phyloP scores from a whole-genome alignment of 2,329 filamentous ascomycete genomes.

The Celoporthe dispersa region DNA sequence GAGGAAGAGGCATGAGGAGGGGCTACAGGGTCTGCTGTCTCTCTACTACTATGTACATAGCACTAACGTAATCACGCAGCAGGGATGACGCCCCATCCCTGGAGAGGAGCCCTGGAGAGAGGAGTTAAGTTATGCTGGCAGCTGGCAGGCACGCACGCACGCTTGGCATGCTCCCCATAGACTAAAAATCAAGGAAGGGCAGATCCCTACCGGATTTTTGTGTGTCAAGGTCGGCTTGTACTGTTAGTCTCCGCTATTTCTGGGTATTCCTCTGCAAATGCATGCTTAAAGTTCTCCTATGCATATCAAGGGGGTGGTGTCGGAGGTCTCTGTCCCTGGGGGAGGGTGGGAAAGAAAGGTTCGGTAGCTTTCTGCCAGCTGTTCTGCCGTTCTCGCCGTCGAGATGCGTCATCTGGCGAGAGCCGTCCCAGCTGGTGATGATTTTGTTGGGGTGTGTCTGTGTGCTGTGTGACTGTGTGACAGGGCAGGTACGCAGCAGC shows the following conservation, averaged over 20 bases:
- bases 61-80: neutral
- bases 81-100: neutral
- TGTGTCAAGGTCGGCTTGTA: neutral
- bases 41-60: neutral
- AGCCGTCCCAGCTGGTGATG: neutral
- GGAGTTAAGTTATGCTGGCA: neutral
- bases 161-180: neutral
- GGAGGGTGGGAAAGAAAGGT: rapidly evolving
- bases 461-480: neutral
- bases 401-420: neutral
- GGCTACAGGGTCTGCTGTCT: neutral
- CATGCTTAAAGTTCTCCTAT: neutral
- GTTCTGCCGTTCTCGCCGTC: neutral
- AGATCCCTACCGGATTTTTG: neutral
- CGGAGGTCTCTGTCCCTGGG: neutral
- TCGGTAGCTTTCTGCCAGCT: neutral
- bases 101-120: neutral
- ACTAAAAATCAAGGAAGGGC: neutral
- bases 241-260: neutral
- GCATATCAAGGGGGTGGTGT: neutral
- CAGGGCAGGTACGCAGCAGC: neutral
- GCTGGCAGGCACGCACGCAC: neutral
- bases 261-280: neutral
- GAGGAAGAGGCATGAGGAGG: neutral
- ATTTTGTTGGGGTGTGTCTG: neutral